Base-by-base conservation (phyloP, 441 rosid genomes). In the Bruguiera hainesii region DNA sequence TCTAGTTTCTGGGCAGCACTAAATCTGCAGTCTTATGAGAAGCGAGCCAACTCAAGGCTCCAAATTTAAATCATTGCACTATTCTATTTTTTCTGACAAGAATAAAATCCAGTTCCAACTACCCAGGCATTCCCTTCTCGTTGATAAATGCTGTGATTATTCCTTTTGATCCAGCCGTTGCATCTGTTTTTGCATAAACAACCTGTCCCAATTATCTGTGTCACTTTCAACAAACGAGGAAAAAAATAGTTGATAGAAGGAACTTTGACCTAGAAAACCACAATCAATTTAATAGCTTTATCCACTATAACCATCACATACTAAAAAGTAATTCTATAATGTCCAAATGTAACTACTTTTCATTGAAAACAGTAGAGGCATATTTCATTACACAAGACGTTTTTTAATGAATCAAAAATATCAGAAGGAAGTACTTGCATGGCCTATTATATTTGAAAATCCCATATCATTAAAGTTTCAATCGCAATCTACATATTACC, bases 121-220 rank as follows among this genome's bases (percentile, higher is more conserved):
- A 91, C 99, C 99, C 98, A 0, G 89, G 80, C 96, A 90, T 95
- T 78, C 91, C 97, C 80, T 95, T 91, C 83, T 95, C 99, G 33
- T 88, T 77, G 68, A 95, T 82, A 73, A 95, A 95, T 61, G 99
- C 91, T 5, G 98, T 91, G 76, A 91, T 90, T 78, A 91, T 90
- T 78, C 97, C 99, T 83, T 95, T 95, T 35, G 99, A 81, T 65
- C 96, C 96, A 67, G 93, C 90, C 46, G 75, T 81, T 57, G 76
- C 64, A 65, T 90, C 89, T 26, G 96, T 91, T 80, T 95, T 95
- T 18, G 96, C 96, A 77, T 95, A 91, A 69, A 95, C 80, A 75
- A 95, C 82, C 97, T 91, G 86, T 65, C 73, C 67, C 29, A 64
- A 69, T 64, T 66, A 49, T 7, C 56, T 25, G 10, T 11, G 75